These are phyloP conservation scores for Obba rivulosa DNA, from an alignment of 768 basidiomycete genomes.

Conservation along the genomic window DNA sequence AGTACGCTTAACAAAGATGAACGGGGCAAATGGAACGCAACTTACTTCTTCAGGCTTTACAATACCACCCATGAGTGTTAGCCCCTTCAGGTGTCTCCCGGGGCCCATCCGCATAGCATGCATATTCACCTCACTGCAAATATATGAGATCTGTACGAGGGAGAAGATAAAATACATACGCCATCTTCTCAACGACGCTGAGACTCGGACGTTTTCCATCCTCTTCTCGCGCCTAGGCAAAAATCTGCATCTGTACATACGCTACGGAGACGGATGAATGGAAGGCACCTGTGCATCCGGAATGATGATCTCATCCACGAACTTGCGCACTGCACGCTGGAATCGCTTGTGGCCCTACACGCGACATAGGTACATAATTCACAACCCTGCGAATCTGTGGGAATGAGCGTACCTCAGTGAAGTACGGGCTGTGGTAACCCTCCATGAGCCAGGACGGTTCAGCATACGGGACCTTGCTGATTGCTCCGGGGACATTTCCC, in stretches of 20 bases:
- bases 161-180: conserved; percentile 36
- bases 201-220: conserved; percentile 86
- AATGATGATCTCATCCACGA: conserved; percentile 65
- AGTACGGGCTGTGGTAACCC: conserved; percentile 77
- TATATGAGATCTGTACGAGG: background rate
- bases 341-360: conserved; percentile 55
- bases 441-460: conserved; percentile 79
- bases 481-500: conserved; percentile 44
- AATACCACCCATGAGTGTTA: conserved; percentile 65
- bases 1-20: background rate
- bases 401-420: conserved; percentile 47
- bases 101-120: conserved; percentile 93
- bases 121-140: conserved; percentile 53
- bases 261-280: background rate
- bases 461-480: conserved; percentile 79
- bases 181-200: conserved; percentile 75
- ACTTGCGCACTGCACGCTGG: conserved; percentile 54
- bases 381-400: background rate
- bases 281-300: conserved; percentile 31
- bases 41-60: conserved; percentile 71
- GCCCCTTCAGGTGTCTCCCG: conserved; percentile 79
- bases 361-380: conserved; percentile 1
- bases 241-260: background rate
- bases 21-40: background rate
- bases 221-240: conserved; percentile 59